phyloP scores from a whole-genome alignment of 148 eudicot species.

The Pouteria glomerata region DNA sequence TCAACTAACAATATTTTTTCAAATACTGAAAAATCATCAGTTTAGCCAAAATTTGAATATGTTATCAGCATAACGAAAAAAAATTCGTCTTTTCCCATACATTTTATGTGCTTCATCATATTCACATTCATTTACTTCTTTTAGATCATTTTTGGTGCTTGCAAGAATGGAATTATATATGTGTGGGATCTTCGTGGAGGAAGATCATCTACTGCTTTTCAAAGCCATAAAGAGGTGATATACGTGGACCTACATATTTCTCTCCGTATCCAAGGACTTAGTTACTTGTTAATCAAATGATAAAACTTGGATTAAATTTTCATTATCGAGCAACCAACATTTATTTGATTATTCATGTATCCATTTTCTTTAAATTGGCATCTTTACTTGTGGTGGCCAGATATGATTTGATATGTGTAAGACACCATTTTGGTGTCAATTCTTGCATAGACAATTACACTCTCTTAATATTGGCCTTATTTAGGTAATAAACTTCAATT shows the following conservation, averaged over 20 bases:
- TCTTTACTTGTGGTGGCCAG: background rate
- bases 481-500: background rate
- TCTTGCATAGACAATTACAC: background rate
- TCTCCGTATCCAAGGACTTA: background rate
- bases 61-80: too few species aligned
- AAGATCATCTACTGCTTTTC: conserved; percentile 70
- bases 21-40: too few species aligned
- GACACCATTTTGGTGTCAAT: background rate
- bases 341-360: background rate
- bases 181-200: conserved; percentile 99
- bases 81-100: too few species aligned
- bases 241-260: background rate
- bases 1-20: too few species aligned
- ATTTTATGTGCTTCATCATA: conserved; percentile 1
- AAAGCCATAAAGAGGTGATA: conserved; percentile 67
- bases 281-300: conserved; percentile 1
- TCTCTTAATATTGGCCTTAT: background rate
- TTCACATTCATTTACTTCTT: conserved; percentile 7
- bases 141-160: conserved; percentile 72
- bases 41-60: too few species aligned
- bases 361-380: background rate
- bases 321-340: background rate
- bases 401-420: background rate
- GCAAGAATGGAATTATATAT: conserved; percentile 63
- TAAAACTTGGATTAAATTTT: background rate